Evolutionary conservation across 129 eudicot species (phyloP), one percentile per base, ranked within the genome.

Genomic region (Rutidosis leptorrhynchoides): DNA sequence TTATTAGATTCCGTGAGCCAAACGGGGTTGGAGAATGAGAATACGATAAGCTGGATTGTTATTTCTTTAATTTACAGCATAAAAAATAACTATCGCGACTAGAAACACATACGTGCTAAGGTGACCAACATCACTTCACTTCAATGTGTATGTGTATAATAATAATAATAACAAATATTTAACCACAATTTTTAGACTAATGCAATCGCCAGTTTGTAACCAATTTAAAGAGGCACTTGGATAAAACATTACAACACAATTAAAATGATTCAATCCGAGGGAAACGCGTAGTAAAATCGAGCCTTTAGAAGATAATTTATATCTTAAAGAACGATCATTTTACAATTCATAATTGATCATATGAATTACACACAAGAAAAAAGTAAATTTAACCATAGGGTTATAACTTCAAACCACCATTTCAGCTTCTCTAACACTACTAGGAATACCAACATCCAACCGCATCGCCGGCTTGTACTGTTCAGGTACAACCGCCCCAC

Each of bases 361-460:
- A 3, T 40, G 46, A 40, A 15, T 10, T n/a, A 40, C n/a, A n/a
- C 46, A 12, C 16, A 10, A 40, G 11, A n/a, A n/a, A n/a, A 16
- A 40, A 40, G 5, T 11, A 11, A 40, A 2, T 10, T 40, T 40
- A 11, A 40, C 5, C n/a, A 40, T 40, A 40, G 5, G 57, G 30
- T 51, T 48, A 67, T 22, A 30, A 20, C 0, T 60, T 83, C 82
- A 86, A 14, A 90, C 97, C 32, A 84, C 97, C 95, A 90, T 90
- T 83, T 90, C 97, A 16, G 95, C 97, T 84, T 94, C 99, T 73
- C 74, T 82, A 56, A 86, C 78, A 77, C 74, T 70, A 20, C 70
- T 74, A 22, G 99, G 99, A 77, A 89, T 86, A 14, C 99, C 99
- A 29, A 94, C 85, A 53, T 94, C 96, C 72, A 94, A 71, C 82